These are phyloP conservation scores for Aspergillus hancockii DNA, from an alignment of 495 filamentous ascomycete genomes.

Conservation along the genomic window DNA sequence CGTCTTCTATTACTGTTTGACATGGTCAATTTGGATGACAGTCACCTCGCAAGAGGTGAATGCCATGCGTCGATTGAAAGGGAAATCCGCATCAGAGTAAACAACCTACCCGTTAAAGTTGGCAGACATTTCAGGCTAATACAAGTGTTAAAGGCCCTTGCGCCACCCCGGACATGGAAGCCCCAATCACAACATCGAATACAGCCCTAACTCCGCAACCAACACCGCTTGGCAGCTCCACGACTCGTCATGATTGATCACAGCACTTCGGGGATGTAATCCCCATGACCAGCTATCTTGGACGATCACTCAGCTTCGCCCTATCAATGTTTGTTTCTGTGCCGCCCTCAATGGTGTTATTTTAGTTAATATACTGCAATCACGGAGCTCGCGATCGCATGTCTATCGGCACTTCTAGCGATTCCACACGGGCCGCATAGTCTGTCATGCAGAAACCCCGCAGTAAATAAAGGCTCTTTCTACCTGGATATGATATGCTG, in stretches of 20 bases:
- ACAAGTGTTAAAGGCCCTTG: not conserved
- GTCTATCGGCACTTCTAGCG: no score
- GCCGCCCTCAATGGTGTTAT: slow-evolving; percentile 1
- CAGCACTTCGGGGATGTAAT: not conserved
- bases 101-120: not conserved
- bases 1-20: no score
- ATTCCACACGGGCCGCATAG: no score
- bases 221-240: slow-evolving; percentile 4
- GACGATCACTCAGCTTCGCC: not conserved
- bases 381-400: not conserved
- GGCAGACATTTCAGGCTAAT: not conserved
- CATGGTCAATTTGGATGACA: no score
- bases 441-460: not conserved
- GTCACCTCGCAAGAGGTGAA: no score
- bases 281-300: not conserved
- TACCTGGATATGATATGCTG: not conserved
- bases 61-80: not conserved
- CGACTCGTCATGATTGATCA: slow-evolving; percentile 4
- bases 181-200: not conserved
- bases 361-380: slow-evolving; percentile 1
- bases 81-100: not conserved
- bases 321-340: not conserved
- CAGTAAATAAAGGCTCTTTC: not conserved
- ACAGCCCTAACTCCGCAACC: not conserved
- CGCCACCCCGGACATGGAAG: not conserved